Evolutionary conservation across 768 basidiomycete species (phyloP).

Genomic region (Thelephora ganbajun): DNA sequence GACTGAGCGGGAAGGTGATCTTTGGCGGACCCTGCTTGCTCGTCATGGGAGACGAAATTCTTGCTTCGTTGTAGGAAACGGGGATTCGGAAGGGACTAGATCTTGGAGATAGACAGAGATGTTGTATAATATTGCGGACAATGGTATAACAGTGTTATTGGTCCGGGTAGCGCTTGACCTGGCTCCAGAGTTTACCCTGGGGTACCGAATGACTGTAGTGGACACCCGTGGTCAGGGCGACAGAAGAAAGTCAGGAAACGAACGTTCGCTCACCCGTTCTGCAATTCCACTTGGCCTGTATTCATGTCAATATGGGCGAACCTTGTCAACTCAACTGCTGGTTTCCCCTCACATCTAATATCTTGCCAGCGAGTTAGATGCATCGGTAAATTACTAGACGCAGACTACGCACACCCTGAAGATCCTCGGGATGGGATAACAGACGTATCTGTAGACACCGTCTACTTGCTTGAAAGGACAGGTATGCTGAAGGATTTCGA

Average conservation of each 20-base stretch:
- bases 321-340: constrained; percentile 40
- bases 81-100: neutral
- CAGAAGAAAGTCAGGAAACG: neutral
- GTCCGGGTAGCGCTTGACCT: neutral
- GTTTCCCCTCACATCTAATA: constrained; percentile 46
- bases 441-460: constrained; percentile 28
- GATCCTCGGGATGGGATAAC: constrained; percentile 63
- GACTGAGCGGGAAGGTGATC: constrained; percentile 53
- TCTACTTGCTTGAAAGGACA: constrained; percentile 30
- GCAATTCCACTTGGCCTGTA: constrained; percentile 11
- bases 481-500: constrained; percentile 60
- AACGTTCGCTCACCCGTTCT: constrained; percentile 20
- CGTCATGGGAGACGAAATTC: constrained; percentile 53
- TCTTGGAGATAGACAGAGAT: neutral
- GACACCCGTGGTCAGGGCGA: neutral
- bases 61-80: constrained; percentile 4
- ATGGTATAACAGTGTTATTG: neutral
- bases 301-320: constrained; percentile 8
- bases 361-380: neutral
- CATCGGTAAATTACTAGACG: constrained; percentile 2
- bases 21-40: constrained; percentile 77
- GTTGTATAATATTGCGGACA: constrained; percentile 2
- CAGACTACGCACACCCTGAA: constrained; percentile 48
- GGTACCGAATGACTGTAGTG: constrained; percentile 10
- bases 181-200: constrained; percentile 14